phyloP scores from a whole-genome alignment of 345 rosid species.

The Populus simonii region DNA sequence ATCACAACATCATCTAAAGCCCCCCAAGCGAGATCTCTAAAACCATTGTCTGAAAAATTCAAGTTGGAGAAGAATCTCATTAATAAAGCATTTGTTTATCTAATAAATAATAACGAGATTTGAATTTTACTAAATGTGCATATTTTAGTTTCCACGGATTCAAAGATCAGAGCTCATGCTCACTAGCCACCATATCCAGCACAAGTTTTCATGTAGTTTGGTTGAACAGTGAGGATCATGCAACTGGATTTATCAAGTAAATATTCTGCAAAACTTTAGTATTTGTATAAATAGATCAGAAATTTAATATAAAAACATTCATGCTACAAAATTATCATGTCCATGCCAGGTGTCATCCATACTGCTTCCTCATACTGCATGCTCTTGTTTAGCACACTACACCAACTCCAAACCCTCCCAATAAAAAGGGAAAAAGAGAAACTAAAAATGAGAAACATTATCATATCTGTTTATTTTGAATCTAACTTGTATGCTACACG shows the following conservation, averaged over 20 bases:
- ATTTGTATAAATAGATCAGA: too few species aligned
- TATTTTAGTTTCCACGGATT: too few species aligned
- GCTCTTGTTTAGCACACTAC: too few species aligned
- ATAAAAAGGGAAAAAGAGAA: too few species aligned
- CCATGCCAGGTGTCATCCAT: too few species aligned
- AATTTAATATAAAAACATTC: too few species aligned
- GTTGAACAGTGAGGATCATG: not conserved
- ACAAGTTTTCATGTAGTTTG: not conserved
- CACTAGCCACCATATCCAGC: not conserved
- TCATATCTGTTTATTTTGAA: not conserved
- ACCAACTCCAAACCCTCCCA: too few species aligned
- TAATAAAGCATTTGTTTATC: not conserved
- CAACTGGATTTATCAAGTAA: not conserved
- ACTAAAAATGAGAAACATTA: not conserved
- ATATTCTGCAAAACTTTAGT: too few species aligned
- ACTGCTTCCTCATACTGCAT: too few species aligned
- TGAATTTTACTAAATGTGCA: not conserved
- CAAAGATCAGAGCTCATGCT: not conserved
- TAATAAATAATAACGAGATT: not conserved
- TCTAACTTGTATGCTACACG: conserved; percentile 3
- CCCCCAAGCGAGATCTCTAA: conserved; percentile 90
- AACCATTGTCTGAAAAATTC: conserved; percentile 44
- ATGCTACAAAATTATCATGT: too few species aligned
- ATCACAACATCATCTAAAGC: conserved; percentile 96
- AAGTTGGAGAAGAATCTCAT: conserved; percentile 6